Evolutionary conservation across 1,284 basidiomycete genomes (phyloP).

Genomic region (Meripilus lineatus): DNA sequence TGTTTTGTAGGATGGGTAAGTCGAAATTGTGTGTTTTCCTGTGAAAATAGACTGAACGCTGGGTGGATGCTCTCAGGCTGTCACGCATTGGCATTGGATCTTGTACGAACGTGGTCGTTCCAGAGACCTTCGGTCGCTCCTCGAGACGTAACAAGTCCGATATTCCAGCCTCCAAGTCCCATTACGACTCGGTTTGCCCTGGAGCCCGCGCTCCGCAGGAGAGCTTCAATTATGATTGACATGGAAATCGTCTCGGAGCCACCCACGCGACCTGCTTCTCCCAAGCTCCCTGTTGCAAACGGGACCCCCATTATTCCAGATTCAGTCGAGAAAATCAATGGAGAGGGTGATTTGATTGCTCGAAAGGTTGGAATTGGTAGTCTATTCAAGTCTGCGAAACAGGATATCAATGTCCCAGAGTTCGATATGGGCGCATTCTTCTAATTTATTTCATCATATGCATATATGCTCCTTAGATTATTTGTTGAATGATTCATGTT

Average conservation of each 20-base stretch:
- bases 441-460: constrained; percentile 17
- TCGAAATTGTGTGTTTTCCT: constrained; percentile 8
- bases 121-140: constrained; percentile 57
- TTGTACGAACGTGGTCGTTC: constrained; percentile 89
- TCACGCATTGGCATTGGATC: constrained; percentile 80
- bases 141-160: constrained; percentile 20
- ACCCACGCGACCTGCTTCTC: constrained; percentile 51
- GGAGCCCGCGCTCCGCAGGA: constrained; percentile 48
- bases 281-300: constrained; percentile 20
- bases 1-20: constrained; percentile 90
- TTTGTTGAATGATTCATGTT: neutral
- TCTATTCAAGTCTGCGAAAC: constrained; percentile 84
- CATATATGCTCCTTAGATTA: neutral
- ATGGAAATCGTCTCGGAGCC: constrained; percentile 74
- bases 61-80: constrained; percentile 60
- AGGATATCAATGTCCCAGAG: constrained; percentile 80
- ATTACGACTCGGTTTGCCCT: constrained; percentile 46
- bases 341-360: constrained; percentile 53
- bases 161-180: constrained; percentile 43
- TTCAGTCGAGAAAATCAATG: constrained; percentile 33
- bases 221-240: constrained; percentile 78
- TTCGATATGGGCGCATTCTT: constrained; percentile 81
- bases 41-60: neutral
- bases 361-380: constrained; percentile 75
- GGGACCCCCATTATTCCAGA: constrained; percentile 6